phyloP scores from a whole-genome alignment of 2,329 filamentous ascomycete species.

The Xenoacremonium recifei region DNA sequence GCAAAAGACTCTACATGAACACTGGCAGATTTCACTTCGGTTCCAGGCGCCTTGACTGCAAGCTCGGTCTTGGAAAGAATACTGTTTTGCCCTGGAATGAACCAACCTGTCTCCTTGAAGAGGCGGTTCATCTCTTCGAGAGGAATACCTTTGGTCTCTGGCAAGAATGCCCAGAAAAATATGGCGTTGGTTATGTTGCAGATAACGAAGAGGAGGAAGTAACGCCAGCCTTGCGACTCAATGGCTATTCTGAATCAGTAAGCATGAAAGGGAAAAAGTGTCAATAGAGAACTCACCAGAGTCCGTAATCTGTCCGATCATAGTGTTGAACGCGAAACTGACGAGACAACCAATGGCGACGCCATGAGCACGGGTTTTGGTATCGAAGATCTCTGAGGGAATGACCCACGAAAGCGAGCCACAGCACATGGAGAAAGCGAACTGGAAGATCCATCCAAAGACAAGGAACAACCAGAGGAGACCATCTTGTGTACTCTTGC shows the following conservation, averaged over 20 bases:
- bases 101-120: conserved; percentile 34
- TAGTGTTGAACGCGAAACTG: conserved; percentile 70
- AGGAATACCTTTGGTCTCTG: conserved; percentile 62
- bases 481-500: neutral
- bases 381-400: conserved; percentile 73
- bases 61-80: no score
- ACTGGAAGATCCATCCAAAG: conserved; percentile 74
- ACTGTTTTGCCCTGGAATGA: neutral
- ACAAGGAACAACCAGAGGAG: conserved; percentile 67
- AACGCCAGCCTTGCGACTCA: conserved; percentile 39
- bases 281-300: no score
- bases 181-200: conserved; percentile 28
- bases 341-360: conserved; percentile 72
- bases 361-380: conserved; percentile 68
- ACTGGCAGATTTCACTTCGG: no score
- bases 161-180: conserved; percentile 63
- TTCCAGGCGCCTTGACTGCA: no score
- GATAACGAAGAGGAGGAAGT: conserved; percentile 39
- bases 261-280: no score
- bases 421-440: conserved; percentile 67
- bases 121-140: conserved; percentile 68
- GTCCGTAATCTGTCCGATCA: conserved; percentile 67
- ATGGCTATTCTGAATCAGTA: conserved; percentile 38
- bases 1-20: no score
- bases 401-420: conserved; percentile 62